Base-by-base conservation (phyloP, 192 early-diverging fungal genomes). In the Chytriomyces confervae region DNA sequence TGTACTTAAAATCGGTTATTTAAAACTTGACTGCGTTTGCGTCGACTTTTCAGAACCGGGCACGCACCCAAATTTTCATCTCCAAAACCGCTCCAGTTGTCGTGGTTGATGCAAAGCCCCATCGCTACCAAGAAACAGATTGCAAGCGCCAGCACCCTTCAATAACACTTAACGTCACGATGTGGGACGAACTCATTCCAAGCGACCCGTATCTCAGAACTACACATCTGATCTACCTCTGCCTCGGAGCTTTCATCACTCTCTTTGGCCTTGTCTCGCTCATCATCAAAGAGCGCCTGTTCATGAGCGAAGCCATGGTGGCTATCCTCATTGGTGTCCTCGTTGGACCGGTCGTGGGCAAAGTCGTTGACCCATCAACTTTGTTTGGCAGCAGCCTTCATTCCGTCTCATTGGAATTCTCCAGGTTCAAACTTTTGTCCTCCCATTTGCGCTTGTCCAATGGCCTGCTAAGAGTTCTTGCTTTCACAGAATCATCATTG, bases 311-410 rank as follows among this genome's bases (percentile, higher is more conserved):
- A 66, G 71, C 81, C 23, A 51, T 98, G 46, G 91, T 98, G 0
- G 91, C 97, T 7, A 92, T 91, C 23, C 77, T 93, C 11, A 87
- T 94, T 64, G 97, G 97, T 5, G 93, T 98, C 23, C 82, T 93
- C n/a, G 81, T 95, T 67, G 95, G 96, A 23, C 94, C 94, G 0
- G 75, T 88, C 27, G 93, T 83, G 11, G 80, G 91, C 45, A 89
- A 91, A 53, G 85, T 92, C 76, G 80, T 96, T 63, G 83, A 96
- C 77, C 93, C 95, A 5, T 62, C 72, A 10, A 72, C 74, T 0
- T 91, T 91, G 91, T 63, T 78, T 49, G 71, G 88, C 46, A 76
- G 85, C 18, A 6, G 27, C 27, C 50, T 69, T 66, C 79, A 87
- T 49, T 77, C 81, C 51, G 84, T 94, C 18, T 92, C 91, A 0